Percentiles rank a stretch among this genome's conserved stretches.
Evolutionary conservation across 371 early-diverging fungal species (phyloP).

Genomic region (Zancudomyces culisetae): DNA sequence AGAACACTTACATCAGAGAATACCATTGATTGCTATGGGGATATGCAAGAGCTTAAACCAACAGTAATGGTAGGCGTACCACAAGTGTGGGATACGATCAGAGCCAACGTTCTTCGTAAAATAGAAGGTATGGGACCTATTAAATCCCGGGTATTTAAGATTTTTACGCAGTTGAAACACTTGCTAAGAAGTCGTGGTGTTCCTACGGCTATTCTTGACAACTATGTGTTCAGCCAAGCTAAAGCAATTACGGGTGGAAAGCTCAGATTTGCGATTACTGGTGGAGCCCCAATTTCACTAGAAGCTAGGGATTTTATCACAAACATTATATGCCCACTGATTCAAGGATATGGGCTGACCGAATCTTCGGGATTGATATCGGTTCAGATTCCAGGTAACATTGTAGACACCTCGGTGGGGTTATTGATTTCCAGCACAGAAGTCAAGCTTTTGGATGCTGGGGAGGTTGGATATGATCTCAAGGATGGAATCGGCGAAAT

Average conservation of each 20-base stretch:
- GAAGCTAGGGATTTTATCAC: constrained; percentile 73
- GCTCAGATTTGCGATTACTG: constrained; percentile 68
- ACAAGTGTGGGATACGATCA: constrained; percentile 81
- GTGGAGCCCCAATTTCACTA: constrained; percentile 79
- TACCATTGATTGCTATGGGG: constrained; percentile 78
- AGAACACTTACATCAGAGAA: constrained; percentile 76
- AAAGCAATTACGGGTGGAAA: constrained; percentile 79
- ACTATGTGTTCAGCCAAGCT: constrained; percentile 74
- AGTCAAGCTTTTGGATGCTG: constrained; percentile 72
- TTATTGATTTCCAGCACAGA: constrained; percentile 62
- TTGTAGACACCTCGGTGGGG: constrained; percentile 47
- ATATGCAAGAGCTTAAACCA: constrained; percentile 78
- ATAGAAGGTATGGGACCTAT: constrained; percentile 34
- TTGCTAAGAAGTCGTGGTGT: constrained; percentile 32
- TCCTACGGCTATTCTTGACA: constrained; percentile 57
- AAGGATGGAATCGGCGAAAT: constrained; percentile 66
- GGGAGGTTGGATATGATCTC: constrained; percentile 48
- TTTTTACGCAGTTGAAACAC: constrained; percentile 52
- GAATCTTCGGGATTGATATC: constrained; percentile 37
- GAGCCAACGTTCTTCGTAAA: constrained; percentile 63
- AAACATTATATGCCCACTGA: constrained; percentile 58
- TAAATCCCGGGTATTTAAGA: constrained; percentile 48
- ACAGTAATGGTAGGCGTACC: constrained; percentile 87
- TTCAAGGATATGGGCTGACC: constrained; percentile 80
- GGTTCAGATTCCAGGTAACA: constrained; percentile 39